Evolutionary conservation across 257 asterid species (phyloP).

Genomic region (Lycium barbarum): DNA sequence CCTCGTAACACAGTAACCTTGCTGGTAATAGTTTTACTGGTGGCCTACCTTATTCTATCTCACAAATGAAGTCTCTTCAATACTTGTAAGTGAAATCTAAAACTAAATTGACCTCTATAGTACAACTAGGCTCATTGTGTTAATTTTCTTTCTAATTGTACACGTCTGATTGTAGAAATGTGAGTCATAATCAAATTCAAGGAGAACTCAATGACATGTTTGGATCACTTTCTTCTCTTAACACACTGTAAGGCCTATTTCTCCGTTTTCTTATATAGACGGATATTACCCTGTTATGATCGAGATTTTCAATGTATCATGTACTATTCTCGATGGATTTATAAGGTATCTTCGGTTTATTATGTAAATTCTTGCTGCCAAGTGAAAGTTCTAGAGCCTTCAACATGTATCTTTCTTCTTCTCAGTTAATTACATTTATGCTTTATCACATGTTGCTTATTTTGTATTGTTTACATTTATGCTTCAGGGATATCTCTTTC

Average conservation of each 20-base stretch:
- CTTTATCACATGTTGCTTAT: background rate
- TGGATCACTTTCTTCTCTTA: constrained; percentile 65
- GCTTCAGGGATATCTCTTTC: constrained; percentile 83
- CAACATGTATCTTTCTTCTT: background rate
- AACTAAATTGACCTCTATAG: background rate
- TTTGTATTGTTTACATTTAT: constrained; percentile 33
- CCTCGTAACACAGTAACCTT: constrained; percentile 64
- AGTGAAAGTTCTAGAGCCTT: background rate
- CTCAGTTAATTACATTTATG: background rate
- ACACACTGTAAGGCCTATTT: constrained; percentile 67
- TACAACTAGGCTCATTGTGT: background rate
- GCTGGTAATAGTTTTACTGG: constrained; percentile 75
- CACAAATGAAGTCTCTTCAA: constrained; percentile 65
- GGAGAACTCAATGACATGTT: constrained; percentile 67
- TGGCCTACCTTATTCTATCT: constrained; percentile 76
- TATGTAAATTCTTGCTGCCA: background rate
- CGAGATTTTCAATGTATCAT: background rate
- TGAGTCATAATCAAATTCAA: constrained; percentile 74
- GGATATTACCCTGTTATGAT: background rate
- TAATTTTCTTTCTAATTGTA: background rate
- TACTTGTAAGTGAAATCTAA: constrained; percentile 64
- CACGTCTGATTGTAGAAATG: constrained; percentile 55
- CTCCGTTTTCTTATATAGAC: background rate
- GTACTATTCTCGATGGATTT: background rate
- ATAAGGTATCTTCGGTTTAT: background rate